These are phyloP conservation scores for Ampelomyces quisqualis DNA, from an alignment of 2,329 filamentous ascomycete genomes.

Conservation along the genomic window DNA sequence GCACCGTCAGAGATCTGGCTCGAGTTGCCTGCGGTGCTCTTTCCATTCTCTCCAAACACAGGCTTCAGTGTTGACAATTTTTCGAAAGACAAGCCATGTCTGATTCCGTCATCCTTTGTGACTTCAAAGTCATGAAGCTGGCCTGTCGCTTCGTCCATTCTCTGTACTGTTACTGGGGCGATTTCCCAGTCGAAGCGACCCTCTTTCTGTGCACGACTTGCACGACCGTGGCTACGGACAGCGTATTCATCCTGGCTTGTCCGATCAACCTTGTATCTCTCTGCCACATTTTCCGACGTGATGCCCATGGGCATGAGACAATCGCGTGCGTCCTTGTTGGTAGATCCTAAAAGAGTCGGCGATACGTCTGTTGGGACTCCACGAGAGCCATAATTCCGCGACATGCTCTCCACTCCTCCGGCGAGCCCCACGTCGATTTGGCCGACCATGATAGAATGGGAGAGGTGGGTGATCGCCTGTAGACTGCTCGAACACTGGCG, in stretches of 20 bases:
- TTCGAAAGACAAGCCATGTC: slow-evolving; percentile 84
- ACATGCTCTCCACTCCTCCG: slow-evolving; percentile 87
- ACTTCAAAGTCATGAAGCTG: slow-evolving; percentile 73
- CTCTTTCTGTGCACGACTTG: slow-evolving; percentile 83
- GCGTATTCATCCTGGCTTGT: slow-evolving; percentile 82
- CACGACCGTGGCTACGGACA: slow-evolving; percentile 80
- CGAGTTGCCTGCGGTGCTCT: slow-evolving; percentile 84
- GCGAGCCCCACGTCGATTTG: slow-evolving; percentile 86
- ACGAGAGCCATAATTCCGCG: slow-evolving; percentile 77
- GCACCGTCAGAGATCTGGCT: slow-evolving; percentile 88
- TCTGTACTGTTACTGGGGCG: slow-evolving; percentile 74
- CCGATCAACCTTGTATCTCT: slow-evolving; percentile 79
- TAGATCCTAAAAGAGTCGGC: slow-evolving; percentile 73
- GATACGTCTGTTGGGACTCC: slow-evolving; percentile 68
- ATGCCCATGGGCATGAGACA: slow-evolving; percentile 98
- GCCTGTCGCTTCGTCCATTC: slow-evolving; percentile 69
- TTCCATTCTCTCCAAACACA: slow-evolving; percentile 87
- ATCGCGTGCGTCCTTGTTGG: slow-evolving; percentile 75
- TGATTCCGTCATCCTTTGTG: slow-evolving; percentile 83
- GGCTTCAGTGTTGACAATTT: slow-evolving; percentile 77
- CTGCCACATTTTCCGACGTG: slow-evolving; percentile 91
- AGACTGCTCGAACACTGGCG: slow-evolving; percentile 97
- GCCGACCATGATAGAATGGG: slow-evolving; percentile 76
- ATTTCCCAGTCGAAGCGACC: slow-evolving; percentile 94
- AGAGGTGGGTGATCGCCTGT: slow-evolving; percentile 91